Evolutionary conservation across 2,329 filamentous ascomycete genomes (phyloP).

Genomic region (Hymenoscyphus albidus): DNA sequence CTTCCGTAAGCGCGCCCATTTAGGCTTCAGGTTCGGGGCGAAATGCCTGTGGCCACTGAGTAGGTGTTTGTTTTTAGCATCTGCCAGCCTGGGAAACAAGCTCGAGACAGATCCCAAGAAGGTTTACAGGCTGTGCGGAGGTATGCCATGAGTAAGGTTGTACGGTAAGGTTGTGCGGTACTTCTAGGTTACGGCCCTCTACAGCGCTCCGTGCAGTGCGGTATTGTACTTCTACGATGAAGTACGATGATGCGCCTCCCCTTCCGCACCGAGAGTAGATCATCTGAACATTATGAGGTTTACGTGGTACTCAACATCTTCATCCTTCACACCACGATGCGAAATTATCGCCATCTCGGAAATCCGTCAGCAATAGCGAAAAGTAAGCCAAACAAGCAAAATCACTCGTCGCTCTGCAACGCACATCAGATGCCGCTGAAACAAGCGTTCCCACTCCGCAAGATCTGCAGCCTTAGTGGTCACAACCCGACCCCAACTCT

Average conservation of each 20-base stretch:
- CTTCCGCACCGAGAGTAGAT: background rate
- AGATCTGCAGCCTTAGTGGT: constrained; percentile 4
- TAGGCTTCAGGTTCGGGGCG: background rate
- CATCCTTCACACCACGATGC: background rate
- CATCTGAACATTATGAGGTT: background rate
- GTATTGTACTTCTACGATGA: background rate
- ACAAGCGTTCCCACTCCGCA: background rate
- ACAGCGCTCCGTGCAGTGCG: background rate
- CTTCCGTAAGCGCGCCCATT: background rate
- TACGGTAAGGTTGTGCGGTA: no score
- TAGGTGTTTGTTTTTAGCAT: background rate
- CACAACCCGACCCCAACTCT: background rate
- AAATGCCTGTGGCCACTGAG: background rate
- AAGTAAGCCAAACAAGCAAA: no score
- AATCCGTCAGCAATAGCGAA: no score
- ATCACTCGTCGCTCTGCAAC: no score
- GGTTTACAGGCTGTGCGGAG: background rate
- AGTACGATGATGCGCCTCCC: background rate
- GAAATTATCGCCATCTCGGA: background rate
- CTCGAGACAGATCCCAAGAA: background rate
- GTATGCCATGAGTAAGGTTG: background rate
- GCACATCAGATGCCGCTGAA: background rate
- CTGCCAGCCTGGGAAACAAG: background rate
- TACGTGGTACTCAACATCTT: background rate
- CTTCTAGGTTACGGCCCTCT: background rate